Evolutionary conservation across 768 basidiomycete genomes (phyloP), one percentile per base, ranked within the genome.

Genomic region (Serendipita vermifera): DNA sequence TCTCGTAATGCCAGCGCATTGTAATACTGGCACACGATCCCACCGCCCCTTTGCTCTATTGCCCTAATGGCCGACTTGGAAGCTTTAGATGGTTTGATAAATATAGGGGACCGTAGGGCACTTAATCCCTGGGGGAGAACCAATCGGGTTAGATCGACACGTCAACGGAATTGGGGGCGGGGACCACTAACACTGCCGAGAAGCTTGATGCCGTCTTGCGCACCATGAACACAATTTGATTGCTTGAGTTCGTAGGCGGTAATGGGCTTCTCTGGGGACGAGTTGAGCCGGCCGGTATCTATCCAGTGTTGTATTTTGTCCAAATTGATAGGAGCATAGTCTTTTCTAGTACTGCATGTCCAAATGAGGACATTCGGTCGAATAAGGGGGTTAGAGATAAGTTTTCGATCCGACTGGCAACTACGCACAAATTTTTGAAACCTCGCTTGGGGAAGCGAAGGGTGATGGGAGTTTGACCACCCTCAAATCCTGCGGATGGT

Each of bases 401-500:
- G n/a, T n/a, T n/a, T n/a, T n/a, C n/a, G 26, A 55, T 17, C 17
- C 1, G 20, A 36, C 58, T 27, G 24, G 7, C 14, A 20, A 53
- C 17, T 24, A 77, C 87, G 64, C 62, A 96, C 94, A 81, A 79
- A 70, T 96, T 97, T 58, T 83, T 79, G 68, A 98, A 98, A 43
- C 94, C 94, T 41, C 81, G 78, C 73, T 99, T 99, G 3, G 94
- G 94, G 65, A 92, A 87, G 39, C 82, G 73, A 60, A 89, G 82
- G 3, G 86, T 83, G 55, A 98, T 80, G 13, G 94, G 87, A 3
- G 94, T 97, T 68, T 97, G 93, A 59, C 94, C 94, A 66, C 94
- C 94, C 69, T 97, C 94, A 60, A 97, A 99, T 4, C 88, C 83
- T 26, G 80, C 75, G 62, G 77, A 79, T 29, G 79, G 82, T 62